Percentiles rank a stretch among this genome's conserved stretches.
phyloP scores from a whole-genome alignment of 2,329 filamentous ascomycete species.

The Claviceps sp. region DNA sequence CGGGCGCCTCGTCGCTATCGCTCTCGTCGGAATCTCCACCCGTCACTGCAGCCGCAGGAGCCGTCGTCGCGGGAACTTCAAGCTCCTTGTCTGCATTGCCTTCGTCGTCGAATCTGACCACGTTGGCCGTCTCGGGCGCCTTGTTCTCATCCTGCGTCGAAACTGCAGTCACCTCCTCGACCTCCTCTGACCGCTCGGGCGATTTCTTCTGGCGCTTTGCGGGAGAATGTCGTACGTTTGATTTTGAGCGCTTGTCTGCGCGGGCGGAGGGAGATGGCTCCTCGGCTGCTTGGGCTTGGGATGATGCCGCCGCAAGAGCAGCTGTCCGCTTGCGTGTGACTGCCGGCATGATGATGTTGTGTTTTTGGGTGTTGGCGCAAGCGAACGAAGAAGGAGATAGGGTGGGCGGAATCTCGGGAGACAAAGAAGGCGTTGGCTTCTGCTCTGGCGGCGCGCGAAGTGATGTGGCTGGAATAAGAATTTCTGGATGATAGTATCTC shows the following conservation, averaged over 20 bases:
- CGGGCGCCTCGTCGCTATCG: slow-evolving; percentile 44
- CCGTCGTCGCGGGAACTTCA: background rate
- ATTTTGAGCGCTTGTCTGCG: background rate
- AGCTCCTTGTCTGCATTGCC: slow-evolving; percentile 14
- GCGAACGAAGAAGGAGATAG: too few relatives aligned
- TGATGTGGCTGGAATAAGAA: too few relatives aligned
- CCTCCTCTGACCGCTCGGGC: slow-evolving; percentile 22
- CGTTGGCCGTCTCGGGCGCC: slow-evolving; percentile 13
- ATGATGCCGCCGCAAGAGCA: slow-evolving; percentile 9
- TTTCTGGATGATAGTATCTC: too few relatives aligned
- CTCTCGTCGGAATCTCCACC: slow-evolving; percentile 26
- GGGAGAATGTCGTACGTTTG: background rate
- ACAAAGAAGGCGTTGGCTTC: too few relatives aligned
- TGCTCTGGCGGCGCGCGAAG: too few relatives aligned
- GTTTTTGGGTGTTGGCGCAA: background rate
- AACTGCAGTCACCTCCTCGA: slow-evolving; percentile 10
- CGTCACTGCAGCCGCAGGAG: slow-evolving; percentile 11
- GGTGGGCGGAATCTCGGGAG: too few relatives aligned
- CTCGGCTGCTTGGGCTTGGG: too few relatives aligned
- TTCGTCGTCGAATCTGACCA: slow-evolving; percentile 23
- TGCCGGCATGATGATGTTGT: slow-evolving; percentile 6
- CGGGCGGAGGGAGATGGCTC: background rate
- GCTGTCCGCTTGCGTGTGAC: slow-evolving; percentile 19
- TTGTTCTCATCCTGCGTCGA: background rate
- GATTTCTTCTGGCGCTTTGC: slow-evolving; percentile 16